phyloP scores from a whole-genome alignment of 139 green algal species.

The Chlorella sorokiniana region DNA sequence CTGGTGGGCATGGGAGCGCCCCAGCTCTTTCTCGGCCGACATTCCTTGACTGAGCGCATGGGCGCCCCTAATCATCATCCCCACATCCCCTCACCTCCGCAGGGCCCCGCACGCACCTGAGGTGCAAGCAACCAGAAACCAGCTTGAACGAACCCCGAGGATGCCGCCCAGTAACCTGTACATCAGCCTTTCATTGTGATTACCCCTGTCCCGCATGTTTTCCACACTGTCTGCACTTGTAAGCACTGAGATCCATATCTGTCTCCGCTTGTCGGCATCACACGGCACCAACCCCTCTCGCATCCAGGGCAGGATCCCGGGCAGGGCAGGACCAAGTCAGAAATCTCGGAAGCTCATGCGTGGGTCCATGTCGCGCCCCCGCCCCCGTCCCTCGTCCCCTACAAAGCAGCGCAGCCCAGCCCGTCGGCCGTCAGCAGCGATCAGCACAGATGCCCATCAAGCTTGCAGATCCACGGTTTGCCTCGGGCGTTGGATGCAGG shows the following conservation, averaged over 20 bases:
- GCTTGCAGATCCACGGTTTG: not conserved
- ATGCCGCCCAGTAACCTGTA: no score
- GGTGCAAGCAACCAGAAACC: no score
- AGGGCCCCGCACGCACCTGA: not conserved
- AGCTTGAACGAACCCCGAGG: no score
- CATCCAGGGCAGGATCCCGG: not conserved
- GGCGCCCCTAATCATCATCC: constrained; percentile 23
- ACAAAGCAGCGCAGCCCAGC: not conserved
- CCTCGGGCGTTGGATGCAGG: not conserved
- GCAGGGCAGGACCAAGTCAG: not conserved
- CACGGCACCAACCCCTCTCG: no score
- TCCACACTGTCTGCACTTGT: no score
- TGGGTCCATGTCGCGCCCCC: not conserved
- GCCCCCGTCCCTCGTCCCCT: not conserved
- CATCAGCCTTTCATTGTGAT: no score
- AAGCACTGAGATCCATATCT: no score
- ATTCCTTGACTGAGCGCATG: constrained; percentile 29
- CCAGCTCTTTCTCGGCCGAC: constrained; percentile 9
- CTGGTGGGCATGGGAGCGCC: constrained; percentile 27
- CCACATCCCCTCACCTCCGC: not conserved
- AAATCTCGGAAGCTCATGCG: constrained; percentile 3
- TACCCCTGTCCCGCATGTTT: no score
- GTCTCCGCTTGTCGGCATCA: no score
- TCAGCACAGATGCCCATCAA: not conserved
- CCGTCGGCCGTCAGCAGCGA: not conserved